Evolutionary conservation across 2,329 filamentous ascomycete genomes (phyloP), one percentile per base, ranked within the genome.

Genomic region (Exophiala phaeomuriformis): DNA sequence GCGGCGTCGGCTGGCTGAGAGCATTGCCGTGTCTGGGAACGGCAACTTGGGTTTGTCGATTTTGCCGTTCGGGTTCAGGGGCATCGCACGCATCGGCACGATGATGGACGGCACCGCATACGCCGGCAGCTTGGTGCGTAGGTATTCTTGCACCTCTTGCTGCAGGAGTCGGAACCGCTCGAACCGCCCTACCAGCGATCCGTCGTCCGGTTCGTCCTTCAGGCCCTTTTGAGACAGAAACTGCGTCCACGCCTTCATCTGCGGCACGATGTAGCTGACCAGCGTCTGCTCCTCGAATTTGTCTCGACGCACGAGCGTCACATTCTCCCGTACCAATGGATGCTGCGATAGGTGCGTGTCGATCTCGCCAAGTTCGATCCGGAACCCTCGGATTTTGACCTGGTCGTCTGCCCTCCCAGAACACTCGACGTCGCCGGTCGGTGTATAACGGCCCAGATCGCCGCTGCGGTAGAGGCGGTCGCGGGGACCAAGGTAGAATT

Each of bases 381-480:
- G 80, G 77, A 96, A 97, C 1, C 91, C 91, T 56, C 93, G 85
- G 61, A 97, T 91, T 76, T 97, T 98, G 73, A 96, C 88, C 67
- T 97, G 91, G 61, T 85, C 80, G 65, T 97, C 91, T 28, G 83
- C 83, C 54, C 93, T 79, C 27, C 91, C 91, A 6, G 86, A 84
- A 65, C 83, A 87, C 64, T 86, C 85, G 7, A 89, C 85, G 60
- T 85, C 83, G 35, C 87, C 88, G 42, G 82, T 77, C 1, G 78
- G 75, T 48, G 82, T 80, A 65, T 87, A 90, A 53, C 83, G 76
- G 2, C 91, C 91, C 2, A 98, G 73, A 67, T 97, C 91, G 29
- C 91, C 93, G 37, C 85, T 93, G 19, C 87, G 75, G 70, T 98
- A 97, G 48, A 97, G 71, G 33, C 90, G 79, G 72, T 97, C 93